Conservation (phyloP, 2,329 filamentous ascomycete genomes). For the Teratosphaeria pseudoeucalypti region DNA sequence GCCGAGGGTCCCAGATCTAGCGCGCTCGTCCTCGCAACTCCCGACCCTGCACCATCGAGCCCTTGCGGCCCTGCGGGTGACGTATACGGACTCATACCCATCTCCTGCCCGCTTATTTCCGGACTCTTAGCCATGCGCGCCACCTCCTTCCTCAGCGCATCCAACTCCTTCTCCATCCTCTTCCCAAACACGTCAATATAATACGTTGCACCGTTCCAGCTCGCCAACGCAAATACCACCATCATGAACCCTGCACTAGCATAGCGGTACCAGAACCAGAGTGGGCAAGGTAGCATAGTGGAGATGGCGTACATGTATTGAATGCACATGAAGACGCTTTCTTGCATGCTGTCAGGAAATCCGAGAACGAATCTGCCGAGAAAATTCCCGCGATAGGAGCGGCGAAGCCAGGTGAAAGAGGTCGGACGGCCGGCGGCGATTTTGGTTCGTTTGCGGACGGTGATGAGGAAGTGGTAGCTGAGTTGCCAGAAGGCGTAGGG, state of each 20-base stretch:
- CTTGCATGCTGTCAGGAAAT: conserved; percentile 66
- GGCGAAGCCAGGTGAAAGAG: conserved; percentile 92
- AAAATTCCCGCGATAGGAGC: conserved; percentile 80
- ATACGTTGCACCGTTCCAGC: conserved; percentile 93
- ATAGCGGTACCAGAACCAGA: conserved; percentile 89
- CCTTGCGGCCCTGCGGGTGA: conserved; percentile 19
- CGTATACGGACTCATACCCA: conserved; percentile 12
- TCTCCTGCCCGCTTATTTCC: conserved; percentile 16
- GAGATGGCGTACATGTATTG: conserved; percentile 84
- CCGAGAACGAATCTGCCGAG: conserved; percentile 77
- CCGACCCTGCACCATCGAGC: conserved; percentile 4
- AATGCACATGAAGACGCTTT: conserved; percentile 88
- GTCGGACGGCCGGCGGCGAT: conserved; percentile 92
- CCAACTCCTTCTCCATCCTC: conserved; percentile 91
- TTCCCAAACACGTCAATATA: conserved; percentile 98
- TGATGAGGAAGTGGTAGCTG: conserved; percentile 88
- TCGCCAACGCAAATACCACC: conserved; percentile 82
- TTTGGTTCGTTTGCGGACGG: conserved; percentile 84
- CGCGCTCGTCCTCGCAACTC: conserved; percentile 13
- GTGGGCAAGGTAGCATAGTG: conserved; percentile 86
- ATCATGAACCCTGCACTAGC: conserved; percentile 68
- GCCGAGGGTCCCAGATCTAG: conserved; percentile 23
- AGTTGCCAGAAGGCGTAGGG: conserved; percentile 93
- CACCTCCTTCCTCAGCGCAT: conserved; percentile 79
- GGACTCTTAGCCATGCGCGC: conserved; percentile 22